Evolutionary conservation across 2,329 filamentous ascomycete species (phyloP), one percentile per base, ranked within the genome.

Genomic region (Ophiocordyceps sinensis): DNA sequence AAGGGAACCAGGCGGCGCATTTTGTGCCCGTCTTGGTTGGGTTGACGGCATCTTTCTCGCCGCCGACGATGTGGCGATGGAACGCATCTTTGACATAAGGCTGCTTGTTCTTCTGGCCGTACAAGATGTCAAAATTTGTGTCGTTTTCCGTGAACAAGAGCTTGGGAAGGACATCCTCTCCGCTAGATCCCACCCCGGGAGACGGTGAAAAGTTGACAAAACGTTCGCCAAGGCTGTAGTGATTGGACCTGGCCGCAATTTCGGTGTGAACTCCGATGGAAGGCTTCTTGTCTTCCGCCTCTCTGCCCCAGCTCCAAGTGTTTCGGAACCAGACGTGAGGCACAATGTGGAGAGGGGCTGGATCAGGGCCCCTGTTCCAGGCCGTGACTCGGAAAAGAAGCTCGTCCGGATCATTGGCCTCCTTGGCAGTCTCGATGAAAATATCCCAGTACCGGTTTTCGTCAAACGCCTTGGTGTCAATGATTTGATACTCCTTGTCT

Each of bases 301-400:
- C 85, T 47, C 82, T 75, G 19, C 88, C 89, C 89, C 89, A 96
- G 32, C 83, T 77, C 91, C 91, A 96, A 3, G 88, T 95, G 60
- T 96, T 96, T 48, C 89, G 79, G 68, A 95, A 96, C 86, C 88
- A 95, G 40, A 94, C 77, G 45, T 96, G 91, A 9, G 89, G 89
- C 36, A 95, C 68, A 53, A 96, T 94, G 61, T 96, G 91, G 41
- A 96, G 67, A 19, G 87, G 88, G 13, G 91, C 89, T 13, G 85
- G 78, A 41, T 95, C 85, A 7, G 86, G 84, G 14, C 91, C 89
- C 51, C 91, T 77, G 58, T 96, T 96, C 82, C 91, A 96, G 36
- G 88, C 89, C 11, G 89, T 95, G 36, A 96, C 82, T 53, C 91
- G 85, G 67, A 95, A 96, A 28, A 94, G 70, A 12, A 96, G 68